Evolutionary conservation across 169 alveolate genomes (phyloP).

Genomic region (Plasmodium gallinaceum): DNA sequence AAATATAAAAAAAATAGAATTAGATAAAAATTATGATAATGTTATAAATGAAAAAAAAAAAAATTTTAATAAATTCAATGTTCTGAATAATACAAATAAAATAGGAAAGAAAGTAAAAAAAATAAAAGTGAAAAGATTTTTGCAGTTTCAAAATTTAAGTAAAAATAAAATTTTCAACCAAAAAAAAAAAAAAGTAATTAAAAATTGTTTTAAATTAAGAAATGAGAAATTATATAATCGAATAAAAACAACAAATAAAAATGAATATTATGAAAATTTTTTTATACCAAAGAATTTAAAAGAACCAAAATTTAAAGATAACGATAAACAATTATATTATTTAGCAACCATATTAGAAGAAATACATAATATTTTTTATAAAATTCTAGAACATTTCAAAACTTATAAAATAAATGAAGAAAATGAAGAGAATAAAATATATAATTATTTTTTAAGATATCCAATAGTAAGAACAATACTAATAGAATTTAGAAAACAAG

Average conservation of each 20-base stretch:
- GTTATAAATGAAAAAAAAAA: neutral
- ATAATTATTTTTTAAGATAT: constrained; percentile 64
- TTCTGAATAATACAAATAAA: constrained; percentile 2
- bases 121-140: constrained; percentile 13
- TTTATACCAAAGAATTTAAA: constrained; percentile 54
- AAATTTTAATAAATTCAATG: neutral
- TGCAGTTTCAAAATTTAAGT: constrained; percentile 1
- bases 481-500: constrained; percentile 38
- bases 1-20: neutral
- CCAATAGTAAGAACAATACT: constrained; percentile 49
- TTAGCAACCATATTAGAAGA: constrained; percentile 30
- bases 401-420: constrained; percentile 28
- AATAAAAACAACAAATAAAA: neutral
- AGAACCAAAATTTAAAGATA: constrained; percentile 41
- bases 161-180: constrained; percentile 11
- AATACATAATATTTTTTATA: constrained; percentile 55
- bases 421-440: constrained; percentile 38
- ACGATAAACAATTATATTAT: constrained; percentile 61
- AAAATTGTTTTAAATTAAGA: neutral
- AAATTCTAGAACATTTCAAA: constrained; percentile 48
- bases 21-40: neutral
- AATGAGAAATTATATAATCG: neutral
- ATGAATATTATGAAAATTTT: constrained; percentile 61
- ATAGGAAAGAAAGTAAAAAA: constrained; percentile 18
- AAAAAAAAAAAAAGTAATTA: neutral